Conservation (phyloP, 1,284 basidiomycete species). For the Pseudozyma sp. region DNA sequence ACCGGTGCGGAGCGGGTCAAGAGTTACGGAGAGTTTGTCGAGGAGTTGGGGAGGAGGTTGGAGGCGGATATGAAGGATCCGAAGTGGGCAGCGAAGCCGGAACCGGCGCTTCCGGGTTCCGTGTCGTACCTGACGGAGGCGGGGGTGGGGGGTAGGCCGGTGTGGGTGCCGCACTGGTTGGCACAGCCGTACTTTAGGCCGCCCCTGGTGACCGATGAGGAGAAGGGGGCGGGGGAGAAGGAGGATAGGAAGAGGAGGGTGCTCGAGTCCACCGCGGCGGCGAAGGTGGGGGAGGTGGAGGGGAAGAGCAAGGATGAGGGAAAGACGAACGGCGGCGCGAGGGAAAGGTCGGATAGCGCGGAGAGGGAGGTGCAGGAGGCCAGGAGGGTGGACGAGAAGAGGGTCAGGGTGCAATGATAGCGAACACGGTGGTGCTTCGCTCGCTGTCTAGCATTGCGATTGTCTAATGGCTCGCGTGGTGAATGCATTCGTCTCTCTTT, state of each 20-base stretch:
- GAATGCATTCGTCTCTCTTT: no score
- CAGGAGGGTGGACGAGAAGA: slow-evolving; percentile 6
- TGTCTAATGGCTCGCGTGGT: no score
- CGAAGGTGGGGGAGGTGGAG: slow-evolving; percentile 5
- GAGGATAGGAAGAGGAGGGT: slow-evolving; percentile 7
- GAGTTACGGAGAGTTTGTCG: slow-evolving; percentile 75
- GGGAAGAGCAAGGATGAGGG: background rate
- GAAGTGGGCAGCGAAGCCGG: slow-evolving; percentile 18
- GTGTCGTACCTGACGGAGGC: slow-evolving; percentile 32
- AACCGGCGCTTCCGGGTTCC: slow-evolving; percentile 25
- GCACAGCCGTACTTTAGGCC: slow-evolving; percentile 86
- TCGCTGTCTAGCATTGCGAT: no score
- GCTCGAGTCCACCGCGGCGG: slow-evolving; percentile 3
- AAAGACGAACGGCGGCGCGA: background rate
- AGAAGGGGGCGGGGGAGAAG: slow-evolving; percentile 5
- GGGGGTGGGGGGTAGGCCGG: slow-evolving; percentile 69
- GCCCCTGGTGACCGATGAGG: slow-evolving; percentile 24
- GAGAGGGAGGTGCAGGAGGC: slow-evolving; percentile 5
- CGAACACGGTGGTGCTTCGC: background rate
- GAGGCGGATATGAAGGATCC: slow-evolving; percentile 71
- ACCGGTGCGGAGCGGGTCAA: slow-evolving; percentile 72
- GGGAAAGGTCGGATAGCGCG: slow-evolving; percentile 13
- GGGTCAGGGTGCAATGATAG: slow-evolving; percentile 9
- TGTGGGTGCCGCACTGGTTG: slow-evolving; percentile 82
- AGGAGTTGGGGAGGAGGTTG: slow-evolving; percentile 77